phyloP scores from a whole-genome alignment of 2,329 filamentous ascomycete genomes.

The Cercospora sp. region DNA sequence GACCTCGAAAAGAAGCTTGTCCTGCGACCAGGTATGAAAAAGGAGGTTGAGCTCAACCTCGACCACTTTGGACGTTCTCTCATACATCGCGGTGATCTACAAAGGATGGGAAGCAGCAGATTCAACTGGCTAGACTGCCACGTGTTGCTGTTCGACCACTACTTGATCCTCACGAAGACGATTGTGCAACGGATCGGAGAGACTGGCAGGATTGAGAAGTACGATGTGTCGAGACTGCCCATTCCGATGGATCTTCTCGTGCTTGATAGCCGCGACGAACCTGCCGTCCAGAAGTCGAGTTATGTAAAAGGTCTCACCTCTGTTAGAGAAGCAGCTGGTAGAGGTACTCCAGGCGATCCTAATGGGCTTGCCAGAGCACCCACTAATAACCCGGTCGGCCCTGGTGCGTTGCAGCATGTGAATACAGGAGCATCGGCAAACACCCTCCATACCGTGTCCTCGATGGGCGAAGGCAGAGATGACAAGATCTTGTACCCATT shows the following conservation, averaged over 20 bases:
- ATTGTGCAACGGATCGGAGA: conserved; percentile 67
- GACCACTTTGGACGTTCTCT: conserved; percentile 92
- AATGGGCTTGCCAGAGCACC: conserved; percentile 53
- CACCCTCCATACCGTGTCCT: conserved; percentile 49
- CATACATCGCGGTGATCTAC: conserved; percentile 83
- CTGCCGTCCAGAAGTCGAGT: conserved; percentile 74
- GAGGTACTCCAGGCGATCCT: conserved; percentile 30
- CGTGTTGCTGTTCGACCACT: conserved; percentile 93
- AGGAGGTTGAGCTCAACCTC: conserved; percentile 77
- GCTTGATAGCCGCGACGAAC: conserved; percentile 88
- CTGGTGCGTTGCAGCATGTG: conserved; percentile 63
- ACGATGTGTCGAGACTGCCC: conserved; percentile 90
- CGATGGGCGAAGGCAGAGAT: conserved; percentile 62
- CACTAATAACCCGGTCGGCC: conserved; percentile 43
- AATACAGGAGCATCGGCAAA: conserved; percentile 64
- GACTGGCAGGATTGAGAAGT: conserved; percentile 73
- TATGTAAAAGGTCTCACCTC: conserved; percentile 70
- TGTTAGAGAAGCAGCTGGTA: conserved; percentile 57
- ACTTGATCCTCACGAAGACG: conserved; percentile 83
- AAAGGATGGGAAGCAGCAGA: conserved; percentile 81
- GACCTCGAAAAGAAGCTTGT: conserved; percentile 82
- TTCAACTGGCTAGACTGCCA: conserved; percentile 95
- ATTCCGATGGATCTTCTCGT: conserved; percentile 97
- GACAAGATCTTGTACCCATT: conserved; percentile 87
- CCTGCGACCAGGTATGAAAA: conserved; percentile 82